phyloP scores from a whole-genome alignment of 805 yeast genomes.

The Phaffomyces opuntiae region DNA sequence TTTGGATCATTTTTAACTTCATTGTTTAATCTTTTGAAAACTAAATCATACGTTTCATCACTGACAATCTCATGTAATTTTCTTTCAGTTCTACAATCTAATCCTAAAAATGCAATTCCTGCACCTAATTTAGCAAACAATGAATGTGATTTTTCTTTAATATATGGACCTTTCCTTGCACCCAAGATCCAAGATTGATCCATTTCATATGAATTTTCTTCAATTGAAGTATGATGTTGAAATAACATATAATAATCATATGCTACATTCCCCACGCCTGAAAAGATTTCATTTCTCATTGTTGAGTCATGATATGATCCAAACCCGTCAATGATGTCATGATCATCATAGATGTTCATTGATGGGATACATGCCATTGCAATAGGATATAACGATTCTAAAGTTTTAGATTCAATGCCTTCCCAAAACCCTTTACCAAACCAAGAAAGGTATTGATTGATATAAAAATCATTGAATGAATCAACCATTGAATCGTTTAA shows the following conservation, averaged over 20 bases:
- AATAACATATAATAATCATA: constrained; percentile 83
- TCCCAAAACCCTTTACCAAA: constrained; percentile 85
- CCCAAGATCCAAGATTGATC: constrained; percentile 62
- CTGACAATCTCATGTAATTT: constrained; percentile 50
- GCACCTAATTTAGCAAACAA: constrained; percentile 68
- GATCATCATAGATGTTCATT: constrained; percentile 87
- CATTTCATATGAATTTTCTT: constrained; percentile 31
- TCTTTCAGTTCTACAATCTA: constrained; percentile 93
- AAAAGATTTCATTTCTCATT: constrained; percentile 64
- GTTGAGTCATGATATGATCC: constrained; percentile 80
- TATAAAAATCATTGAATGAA: constrained; percentile 60
- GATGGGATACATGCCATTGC: constrained; percentile 82
- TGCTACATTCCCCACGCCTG: constrained; percentile 70
- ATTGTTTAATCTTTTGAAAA: constrained; percentile 51
- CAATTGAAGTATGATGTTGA: constrained; percentile 71
- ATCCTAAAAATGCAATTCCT: constrained; percentile 62
- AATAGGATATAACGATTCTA: constrained; percentile 61
- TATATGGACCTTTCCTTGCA: constrained; percentile 54
- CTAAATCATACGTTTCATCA: constrained; percentile 45
- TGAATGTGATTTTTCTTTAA: constrained; percentile 60
- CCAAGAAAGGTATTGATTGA: constrained; percentile 76
- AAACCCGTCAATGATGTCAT: constrained; percentile 93
- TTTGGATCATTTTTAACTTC: constrained; percentile 48
- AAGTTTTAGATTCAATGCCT: constrained; percentile 57
- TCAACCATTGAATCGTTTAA: constrained; percentile 40